Conservation (phyloP, 2,329 filamentous ascomycete species). For the Xylaria sp. region DNA sequence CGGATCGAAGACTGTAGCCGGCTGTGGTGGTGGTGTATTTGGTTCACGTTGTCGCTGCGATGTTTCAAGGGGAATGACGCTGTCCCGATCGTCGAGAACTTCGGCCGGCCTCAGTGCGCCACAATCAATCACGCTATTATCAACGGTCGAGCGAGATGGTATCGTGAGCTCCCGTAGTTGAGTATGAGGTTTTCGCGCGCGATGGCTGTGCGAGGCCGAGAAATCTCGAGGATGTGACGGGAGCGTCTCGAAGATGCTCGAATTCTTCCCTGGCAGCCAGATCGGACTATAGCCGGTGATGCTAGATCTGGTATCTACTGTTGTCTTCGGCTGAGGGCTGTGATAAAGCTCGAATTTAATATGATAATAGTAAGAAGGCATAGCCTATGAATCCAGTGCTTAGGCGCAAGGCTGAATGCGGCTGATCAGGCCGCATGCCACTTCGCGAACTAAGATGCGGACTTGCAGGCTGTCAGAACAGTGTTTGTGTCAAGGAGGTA, state of each 20-base stretch:
- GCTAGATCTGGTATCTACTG: slow-evolving; percentile 18
- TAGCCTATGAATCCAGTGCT: slow-evolving; percentile 43
- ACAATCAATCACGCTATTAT: slow-evolving; percentile 55
- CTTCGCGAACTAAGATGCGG: slow-evolving; percentile 6
- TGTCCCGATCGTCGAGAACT: slow-evolving; percentile 43
- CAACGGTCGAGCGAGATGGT: slow-evolving; percentile 20
- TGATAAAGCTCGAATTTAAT: slow-evolving; percentile 70
- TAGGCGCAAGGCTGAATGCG: background rate
- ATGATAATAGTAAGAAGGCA: slow-evolving; percentile 69
- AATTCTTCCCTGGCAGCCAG: slow-evolving; percentile 57
- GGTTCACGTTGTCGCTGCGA: slow-evolving; percentile 47
- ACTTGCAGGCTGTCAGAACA: background rate
- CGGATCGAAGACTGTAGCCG: slow-evolving; percentile 52
- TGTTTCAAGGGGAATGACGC: slow-evolving; percentile 47
- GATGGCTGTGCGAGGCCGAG: slow-evolving; percentile 10
- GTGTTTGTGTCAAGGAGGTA: slow-evolving; percentile 29
- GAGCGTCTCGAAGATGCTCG: slow-evolving; percentile 61
- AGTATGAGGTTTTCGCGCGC: slow-evolving; percentile 15
- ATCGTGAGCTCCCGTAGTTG: slow-evolving; percentile 22
- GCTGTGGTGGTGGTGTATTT: slow-evolving; percentile 51
- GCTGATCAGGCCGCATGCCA: slow-evolving; percentile 10
- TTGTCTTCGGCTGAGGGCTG: slow-evolving; percentile 46
- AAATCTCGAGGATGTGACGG: slow-evolving; percentile 53
- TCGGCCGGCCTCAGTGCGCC: slow-evolving; percentile 48
- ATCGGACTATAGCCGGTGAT: slow-evolving; percentile 37